Evolutionary conservation across 768 basidiomycete genomes (phyloP).

Genomic region (Epithele typhae): DNA sequence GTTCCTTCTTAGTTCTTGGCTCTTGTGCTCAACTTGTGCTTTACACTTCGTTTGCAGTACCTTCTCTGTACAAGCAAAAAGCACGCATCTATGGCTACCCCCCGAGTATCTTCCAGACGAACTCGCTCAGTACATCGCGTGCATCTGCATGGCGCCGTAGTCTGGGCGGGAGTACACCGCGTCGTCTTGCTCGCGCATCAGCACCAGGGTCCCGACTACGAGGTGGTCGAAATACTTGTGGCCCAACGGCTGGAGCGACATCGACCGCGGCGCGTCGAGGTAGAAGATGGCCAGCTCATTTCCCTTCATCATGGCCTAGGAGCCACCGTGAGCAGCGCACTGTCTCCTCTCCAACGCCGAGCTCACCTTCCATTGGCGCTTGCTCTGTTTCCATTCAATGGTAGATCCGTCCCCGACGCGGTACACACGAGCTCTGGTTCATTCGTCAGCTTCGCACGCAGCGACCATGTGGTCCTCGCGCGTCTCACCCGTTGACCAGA

Average conservation of each 20-base stretch:
- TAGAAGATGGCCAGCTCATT: conserved; percentile 17
- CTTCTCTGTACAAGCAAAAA: no score
- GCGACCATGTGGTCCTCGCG: no score
- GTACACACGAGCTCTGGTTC: no score
- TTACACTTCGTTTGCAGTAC: no score
- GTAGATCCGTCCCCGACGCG: conserved; percentile 16
- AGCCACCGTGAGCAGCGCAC: not conserved
- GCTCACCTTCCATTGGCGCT: conserved; percentile 18
- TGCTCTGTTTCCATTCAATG: conserved; percentile 20
- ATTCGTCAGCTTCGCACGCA: no score
- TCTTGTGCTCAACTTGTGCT: no score
- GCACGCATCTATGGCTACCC: no score
- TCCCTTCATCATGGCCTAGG: conserved; percentile 13
- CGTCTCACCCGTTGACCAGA: conserved; percentile 4
- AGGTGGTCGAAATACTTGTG: conserved; percentile 20
- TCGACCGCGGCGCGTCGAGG: conserved; percentile 12
- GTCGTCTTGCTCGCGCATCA: conserved; percentile 22
- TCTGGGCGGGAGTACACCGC: conserved; percentile 1
- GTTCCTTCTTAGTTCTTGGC: no score
- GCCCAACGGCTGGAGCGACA: conserved; percentile 18
- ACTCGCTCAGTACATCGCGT: no score
- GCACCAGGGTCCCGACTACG: conserved; percentile 17
- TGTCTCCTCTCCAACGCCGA: no score
- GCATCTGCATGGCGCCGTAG: not conserved
- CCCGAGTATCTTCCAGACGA: no score